These are phyloP conservation scores for Aphanomyces stellatus DNA, from an alignment of 352 stramenopile species.

Conservation along the genomic window DNA sequence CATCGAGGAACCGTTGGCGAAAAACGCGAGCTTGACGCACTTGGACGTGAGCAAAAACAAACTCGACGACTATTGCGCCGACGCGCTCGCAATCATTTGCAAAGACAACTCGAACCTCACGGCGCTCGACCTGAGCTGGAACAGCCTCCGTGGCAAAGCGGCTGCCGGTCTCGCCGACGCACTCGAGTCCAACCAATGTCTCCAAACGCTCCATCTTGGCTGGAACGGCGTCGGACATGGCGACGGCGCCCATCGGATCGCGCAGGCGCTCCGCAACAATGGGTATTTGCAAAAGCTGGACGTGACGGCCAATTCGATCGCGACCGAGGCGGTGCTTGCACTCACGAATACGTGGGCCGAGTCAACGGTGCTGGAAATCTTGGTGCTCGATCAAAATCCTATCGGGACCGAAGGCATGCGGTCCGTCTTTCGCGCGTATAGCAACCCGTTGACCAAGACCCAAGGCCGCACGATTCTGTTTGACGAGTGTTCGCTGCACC, in stretches of 20 bases:
- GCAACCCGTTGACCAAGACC: conserved; percentile 6
- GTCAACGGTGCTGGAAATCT: conserved; percentile 11
- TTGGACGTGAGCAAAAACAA: conserved; percentile 20
- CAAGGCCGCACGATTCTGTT: conserved; percentile 11
- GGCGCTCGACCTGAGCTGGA: conserved; percentile 69
- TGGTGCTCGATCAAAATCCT: conserved; percentile 11
- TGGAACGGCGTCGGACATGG: conserved; percentile 67
- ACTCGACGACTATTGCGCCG: conserved; percentile 50
- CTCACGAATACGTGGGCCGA: conserved; percentile 28
- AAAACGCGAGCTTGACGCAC: conserved; percentile 1
- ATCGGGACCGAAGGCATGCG: conserved; percentile 14
- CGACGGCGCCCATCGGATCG: conserved; percentile 34
- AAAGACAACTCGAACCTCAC: conserved; percentile 31
- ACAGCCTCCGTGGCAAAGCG: conserved; percentile 59
- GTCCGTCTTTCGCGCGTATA: conserved; percentile 17
- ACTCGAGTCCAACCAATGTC: conserved; percentile 45
- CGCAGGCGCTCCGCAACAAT: conserved; percentile 47
- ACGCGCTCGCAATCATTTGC: conserved; percentile 43
- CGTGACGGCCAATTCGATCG: conserved; percentile 76
- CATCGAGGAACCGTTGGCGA: background rate
- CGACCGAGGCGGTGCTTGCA: conserved; percentile 43
- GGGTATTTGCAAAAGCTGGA: conserved; percentile 51
- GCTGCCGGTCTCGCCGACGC: conserved; percentile 43
- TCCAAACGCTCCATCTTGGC: conserved; percentile 64
- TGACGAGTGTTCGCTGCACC: conserved; percentile 9